phyloP scores from a whole-genome alignment of 2,329 filamentous ascomycete genomes.

The Coccinonectria pachysandricola region DNA sequence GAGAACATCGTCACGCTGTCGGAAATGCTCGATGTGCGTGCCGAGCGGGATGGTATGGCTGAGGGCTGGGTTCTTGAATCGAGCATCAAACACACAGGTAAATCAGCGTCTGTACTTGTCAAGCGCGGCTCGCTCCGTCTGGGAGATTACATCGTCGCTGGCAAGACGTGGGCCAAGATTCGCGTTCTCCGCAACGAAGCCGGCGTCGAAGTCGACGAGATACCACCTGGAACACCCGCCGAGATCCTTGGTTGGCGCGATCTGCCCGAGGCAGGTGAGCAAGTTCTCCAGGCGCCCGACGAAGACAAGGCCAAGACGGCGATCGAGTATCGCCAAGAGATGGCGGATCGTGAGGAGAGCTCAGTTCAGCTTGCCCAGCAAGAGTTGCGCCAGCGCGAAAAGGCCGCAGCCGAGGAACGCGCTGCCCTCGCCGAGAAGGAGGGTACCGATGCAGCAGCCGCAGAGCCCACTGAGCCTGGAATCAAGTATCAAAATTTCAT shows the following conservation, averaged over 20 bases:
- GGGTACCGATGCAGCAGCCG: constrained; percentile 29
- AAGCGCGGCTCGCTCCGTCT: constrained; percentile 73
- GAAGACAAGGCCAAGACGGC: constrained; percentile 73
- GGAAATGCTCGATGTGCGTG: constrained; percentile 83
- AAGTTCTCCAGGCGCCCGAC: constrained; percentile 71
- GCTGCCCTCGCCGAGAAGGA: constrained; percentile 25
- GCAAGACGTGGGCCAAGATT: constrained; percentile 80
- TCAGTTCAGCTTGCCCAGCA: constrained; percentile 72
- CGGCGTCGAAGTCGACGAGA: constrained; percentile 59
- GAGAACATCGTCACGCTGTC: constrained; percentile 80
- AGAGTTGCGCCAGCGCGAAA: constrained; percentile 51
- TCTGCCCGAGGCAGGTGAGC: constrained; percentile 70
- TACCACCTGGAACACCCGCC: constrained; percentile 78
- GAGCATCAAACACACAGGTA: constrained; percentile 73
- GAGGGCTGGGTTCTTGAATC: constrained; percentile 95
- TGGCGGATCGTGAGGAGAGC: constrained; percentile 59
- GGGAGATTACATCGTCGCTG: constrained; percentile 80
- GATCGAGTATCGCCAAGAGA: constrained; percentile 64
- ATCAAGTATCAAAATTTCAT: constrained; percentile 63
- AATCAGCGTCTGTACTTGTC: constrained; percentile 80
- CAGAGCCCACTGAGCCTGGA: constrained; percentile 27
- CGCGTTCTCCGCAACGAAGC: constrained; percentile 77
- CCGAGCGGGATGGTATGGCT: constrained; percentile 62
- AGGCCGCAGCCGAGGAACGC: constrained; percentile 29
- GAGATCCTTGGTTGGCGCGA: constrained; percentile 93